phyloP scores from a whole-genome alignment of 371 early-diverging fungal species.

The Zopfochytrium polystomum region DNA sequence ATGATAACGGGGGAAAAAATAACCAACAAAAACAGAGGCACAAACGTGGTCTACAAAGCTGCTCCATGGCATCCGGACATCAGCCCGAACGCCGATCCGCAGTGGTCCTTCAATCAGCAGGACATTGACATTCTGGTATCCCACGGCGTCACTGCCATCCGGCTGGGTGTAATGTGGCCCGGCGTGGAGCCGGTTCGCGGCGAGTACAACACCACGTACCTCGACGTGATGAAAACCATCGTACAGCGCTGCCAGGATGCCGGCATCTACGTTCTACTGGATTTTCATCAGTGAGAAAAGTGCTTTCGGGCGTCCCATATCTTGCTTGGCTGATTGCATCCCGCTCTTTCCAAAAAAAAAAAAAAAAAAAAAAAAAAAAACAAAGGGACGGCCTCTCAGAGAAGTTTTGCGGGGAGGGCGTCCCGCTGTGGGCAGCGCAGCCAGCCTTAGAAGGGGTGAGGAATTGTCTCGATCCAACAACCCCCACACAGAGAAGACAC shows the following conservation, averaged over 20 bases:
- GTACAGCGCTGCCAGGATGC: too few relatives aligned
- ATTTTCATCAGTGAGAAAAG: slow-evolving; percentile 31
- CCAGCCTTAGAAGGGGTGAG: slow-evolving; percentile 11
- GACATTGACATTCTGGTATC: slow-evolving; percentile 48
- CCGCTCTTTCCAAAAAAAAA: too few relatives aligned
- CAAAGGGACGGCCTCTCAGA: slow-evolving; percentile 12
- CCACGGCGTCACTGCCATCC: slow-evolving; percentile 50
- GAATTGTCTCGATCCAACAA: too few relatives aligned
- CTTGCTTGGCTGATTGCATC: too few relatives aligned
- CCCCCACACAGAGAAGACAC: too few relatives aligned
- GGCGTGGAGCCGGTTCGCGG: slow-evolving; percentile 59
- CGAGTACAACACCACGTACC: slow-evolving; percentile 53
- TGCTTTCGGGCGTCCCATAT: too few relatives aligned
- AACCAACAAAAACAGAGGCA: too few relatives aligned
- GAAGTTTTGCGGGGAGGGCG: slow-evolving; percentile 34
- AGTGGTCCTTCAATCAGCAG: slow-evolving; percentile 50
- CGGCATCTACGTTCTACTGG: slow-evolving; percentile 32
- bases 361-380: too few relatives aligned
- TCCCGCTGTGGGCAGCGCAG: slow-evolving; percentile 30
- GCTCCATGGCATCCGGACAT: slow-evolving; percentile 19
- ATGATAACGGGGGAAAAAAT: too few relatives aligned
- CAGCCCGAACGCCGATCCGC: slow-evolving; percentile 7
- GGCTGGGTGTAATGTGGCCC: too few relatives aligned
- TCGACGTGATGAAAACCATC: too few relatives aligned
- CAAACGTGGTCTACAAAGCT: slow-evolving; percentile 27